A percentile compares a stretch with the other conserved stretches of the same genome.
These are phyloP conservation scores for Fusarium pseudograminearum DNA, from an alignment of 2,329 filamentous ascomycete species.

Conservation along the genomic window DNA sequence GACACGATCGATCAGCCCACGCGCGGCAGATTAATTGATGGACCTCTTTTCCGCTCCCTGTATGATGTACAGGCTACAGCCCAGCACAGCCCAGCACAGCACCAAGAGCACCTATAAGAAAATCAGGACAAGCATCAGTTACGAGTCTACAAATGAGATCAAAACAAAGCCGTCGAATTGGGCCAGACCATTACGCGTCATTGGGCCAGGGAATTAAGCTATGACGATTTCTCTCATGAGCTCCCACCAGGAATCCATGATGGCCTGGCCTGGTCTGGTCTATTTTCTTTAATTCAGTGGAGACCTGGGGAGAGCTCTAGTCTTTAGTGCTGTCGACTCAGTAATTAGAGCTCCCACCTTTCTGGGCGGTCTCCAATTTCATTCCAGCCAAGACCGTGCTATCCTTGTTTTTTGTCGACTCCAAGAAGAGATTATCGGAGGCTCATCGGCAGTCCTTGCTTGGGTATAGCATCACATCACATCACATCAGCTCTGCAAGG, in stretches of 20 bases:
- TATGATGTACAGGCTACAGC: not conserved
- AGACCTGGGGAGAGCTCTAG: conserved; percentile 28
- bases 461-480: not conserved
- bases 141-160: conserved; percentile 7
- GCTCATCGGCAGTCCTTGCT: conserved; percentile 29
- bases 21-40: conserved; percentile 2
- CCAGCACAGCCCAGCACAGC: not conserved
- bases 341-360: conserved; percentile 15
- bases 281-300: conserved; percentile 29
- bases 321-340: conserved; percentile 9
- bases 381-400: conserved; percentile 38
- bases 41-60: not conserved
- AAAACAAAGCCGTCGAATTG: conserved; percentile 19
- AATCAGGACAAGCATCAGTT: conserved; percentile 30
- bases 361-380: conserved; percentile 8
- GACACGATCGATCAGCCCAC: conserved; percentile 39
- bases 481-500: conserved; percentile 8
- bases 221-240: conserved; percentile 34
- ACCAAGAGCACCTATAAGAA: not conserved
- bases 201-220: conserved; percentile 10
- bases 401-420: conserved; percentile 36
- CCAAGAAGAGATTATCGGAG: conserved; percentile 15
- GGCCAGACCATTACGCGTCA: conserved; percentile 34
- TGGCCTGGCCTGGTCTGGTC: conserved; percentile 8
- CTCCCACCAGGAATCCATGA: conserved; percentile 29